These are phyloP conservation scores for Leptomonas pyrrhocoris DNA, from an alignment of 208 protist species.

Conservation along the genomic window DNA sequence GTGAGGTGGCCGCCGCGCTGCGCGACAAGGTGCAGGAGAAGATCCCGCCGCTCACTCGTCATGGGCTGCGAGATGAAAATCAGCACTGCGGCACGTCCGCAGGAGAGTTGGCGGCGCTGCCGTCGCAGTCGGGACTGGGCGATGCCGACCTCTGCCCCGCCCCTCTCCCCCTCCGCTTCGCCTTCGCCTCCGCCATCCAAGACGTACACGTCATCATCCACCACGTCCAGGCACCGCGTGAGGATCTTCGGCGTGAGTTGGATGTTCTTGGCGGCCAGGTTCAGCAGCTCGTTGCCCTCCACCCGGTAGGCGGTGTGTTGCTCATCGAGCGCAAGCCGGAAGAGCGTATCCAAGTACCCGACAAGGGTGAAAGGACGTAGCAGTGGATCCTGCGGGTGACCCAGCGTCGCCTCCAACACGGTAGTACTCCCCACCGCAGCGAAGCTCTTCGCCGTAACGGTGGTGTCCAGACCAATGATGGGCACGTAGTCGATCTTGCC, in stretches of 20 bases:
- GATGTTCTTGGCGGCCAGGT: constrained; percentile 72
- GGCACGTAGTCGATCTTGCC: constrained; percentile 34
- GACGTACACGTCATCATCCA: constrained; percentile 71
- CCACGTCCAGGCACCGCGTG: constrained; percentile 67
- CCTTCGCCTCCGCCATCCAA: constrained; percentile 33
- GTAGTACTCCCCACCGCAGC: not conserved
- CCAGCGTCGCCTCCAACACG: not conserved
- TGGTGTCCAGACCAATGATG: constrained; percentile 34
- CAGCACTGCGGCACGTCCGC: constrained; percentile 69
- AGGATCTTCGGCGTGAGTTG: constrained; percentile 66
- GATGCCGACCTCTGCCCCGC: constrained; percentile 22
- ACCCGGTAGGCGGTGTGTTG: constrained; percentile 62
- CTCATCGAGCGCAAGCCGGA: constrained; percentile 64
- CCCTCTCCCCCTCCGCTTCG: constrained; percentile 27
- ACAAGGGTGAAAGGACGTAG: constrained; percentile 31
- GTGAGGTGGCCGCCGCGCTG: constrained; percentile 72
- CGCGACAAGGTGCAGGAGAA: constrained; percentile 61
- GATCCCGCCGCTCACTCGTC: constrained; percentile 37
- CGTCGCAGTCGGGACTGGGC: constrained; percentile 29
- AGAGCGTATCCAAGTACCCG: constrained; percentile 64
- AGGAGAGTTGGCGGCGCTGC: constrained; percentile 74
- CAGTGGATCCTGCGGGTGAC: constrained; percentile 24
- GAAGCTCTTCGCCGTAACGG: constrained; percentile 4
- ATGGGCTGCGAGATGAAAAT: constrained; percentile 64
- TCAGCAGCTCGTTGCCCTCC: constrained; percentile 78